phyloP scores from a whole-genome alignment of 768 basidiomycete species.

The Pholiota microspora region DNA sequence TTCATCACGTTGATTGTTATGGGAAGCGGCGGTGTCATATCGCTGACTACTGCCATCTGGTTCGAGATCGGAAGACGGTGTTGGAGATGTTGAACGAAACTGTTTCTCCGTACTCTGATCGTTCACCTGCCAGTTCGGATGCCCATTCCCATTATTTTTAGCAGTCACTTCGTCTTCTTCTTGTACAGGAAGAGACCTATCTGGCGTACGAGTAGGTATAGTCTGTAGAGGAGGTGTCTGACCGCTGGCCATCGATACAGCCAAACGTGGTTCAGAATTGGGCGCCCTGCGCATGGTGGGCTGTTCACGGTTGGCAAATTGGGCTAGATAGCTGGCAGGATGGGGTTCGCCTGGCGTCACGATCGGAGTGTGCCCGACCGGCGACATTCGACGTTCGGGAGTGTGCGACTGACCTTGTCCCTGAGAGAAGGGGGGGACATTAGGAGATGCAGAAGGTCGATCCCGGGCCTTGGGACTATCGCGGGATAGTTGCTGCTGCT shows the following conservation, averaged over 20 bases:
- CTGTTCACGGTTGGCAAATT: constrained; percentile 48
- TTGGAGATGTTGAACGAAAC: constrained; percentile 41
- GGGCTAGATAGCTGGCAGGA: constrained; percentile 37
- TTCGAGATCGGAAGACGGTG: constrained; percentile 54
- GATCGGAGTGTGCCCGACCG: constrained; percentile 46
- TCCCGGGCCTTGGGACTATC: constrained; percentile 45
- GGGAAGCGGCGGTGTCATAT: constrained; percentile 27
- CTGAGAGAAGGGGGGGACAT: constrained; percentile 25
- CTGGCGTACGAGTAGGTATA: constrained; percentile 56
- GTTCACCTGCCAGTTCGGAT: constrained; percentile 31
- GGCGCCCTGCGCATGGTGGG: constrained; percentile 30
- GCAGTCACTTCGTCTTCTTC: constrained; percentile 62
- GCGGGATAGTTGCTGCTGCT: constrained; percentile 40
- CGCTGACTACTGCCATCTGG: constrained; percentile 35
- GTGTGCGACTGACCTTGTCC: constrained; percentile 41
- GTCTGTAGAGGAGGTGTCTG: constrained; percentile 58
- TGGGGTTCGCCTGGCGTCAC: constrained; percentile 45
- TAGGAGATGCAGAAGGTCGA: constrained; percentile 43
- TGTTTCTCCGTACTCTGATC: constrained; percentile 32
- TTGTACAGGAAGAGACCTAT: constrained; percentile 73
- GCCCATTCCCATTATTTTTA: constrained; percentile 29
- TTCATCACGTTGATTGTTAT: constrained; percentile 28
- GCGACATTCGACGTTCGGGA: constrained; percentile 52
- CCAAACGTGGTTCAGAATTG: constrained; percentile 25
- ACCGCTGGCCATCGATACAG: constrained; percentile 34